phyloP scores from a whole-genome alignment of 176 grass and related monocot species.

The Oryza rufipogon region DNA sequence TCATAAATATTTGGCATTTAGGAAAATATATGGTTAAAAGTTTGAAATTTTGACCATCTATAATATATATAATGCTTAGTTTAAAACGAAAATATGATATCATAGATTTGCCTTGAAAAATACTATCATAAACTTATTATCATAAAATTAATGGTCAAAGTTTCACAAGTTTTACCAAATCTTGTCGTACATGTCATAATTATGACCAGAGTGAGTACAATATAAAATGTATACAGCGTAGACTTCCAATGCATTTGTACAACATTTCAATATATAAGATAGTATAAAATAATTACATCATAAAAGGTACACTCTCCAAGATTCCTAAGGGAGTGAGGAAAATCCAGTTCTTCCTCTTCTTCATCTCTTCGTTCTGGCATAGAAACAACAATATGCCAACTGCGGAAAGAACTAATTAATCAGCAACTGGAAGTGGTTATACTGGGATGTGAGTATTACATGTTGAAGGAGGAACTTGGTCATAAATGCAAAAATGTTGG shows the following conservation, averaged over 20 bases:
- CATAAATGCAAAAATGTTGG: neutral
- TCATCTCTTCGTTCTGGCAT: slow-evolving; percentile 53
- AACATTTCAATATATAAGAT: slow-evolving; percentile 20
- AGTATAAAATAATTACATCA: slow-evolving; percentile 57
- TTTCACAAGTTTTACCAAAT: no score
- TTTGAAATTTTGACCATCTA: no score
- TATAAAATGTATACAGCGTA: slow-evolving; percentile 11
- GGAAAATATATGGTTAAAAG: no score
- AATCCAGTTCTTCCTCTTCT: slow-evolving; percentile 61
- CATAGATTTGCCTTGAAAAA: no score
- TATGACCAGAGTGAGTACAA: no score
- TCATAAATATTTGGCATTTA: no score
- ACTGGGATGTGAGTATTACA: slow-evolving; percentile 5
- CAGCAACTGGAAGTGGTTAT: slow-evolving; percentile 12
- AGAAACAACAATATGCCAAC: slow-evolving; percentile 81
- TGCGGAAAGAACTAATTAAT: slow-evolving; percentile 51
- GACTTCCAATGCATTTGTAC: neutral
- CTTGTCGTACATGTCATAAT: no score
- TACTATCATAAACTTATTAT: no score
- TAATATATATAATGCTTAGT: no score
- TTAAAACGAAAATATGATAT: no score
- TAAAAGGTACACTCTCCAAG: slow-evolving; percentile 72
- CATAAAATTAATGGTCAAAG: no score
- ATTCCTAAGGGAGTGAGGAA: slow-evolving; percentile 78
- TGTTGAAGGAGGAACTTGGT: slow-evolving; percentile 1